Percentiles rank a stretch among this genome's conserved stretches.
phyloP scores from a whole-genome alignment of 2,329 filamentous ascomycete genomes.

The Colletotrichum siamense region DNA sequence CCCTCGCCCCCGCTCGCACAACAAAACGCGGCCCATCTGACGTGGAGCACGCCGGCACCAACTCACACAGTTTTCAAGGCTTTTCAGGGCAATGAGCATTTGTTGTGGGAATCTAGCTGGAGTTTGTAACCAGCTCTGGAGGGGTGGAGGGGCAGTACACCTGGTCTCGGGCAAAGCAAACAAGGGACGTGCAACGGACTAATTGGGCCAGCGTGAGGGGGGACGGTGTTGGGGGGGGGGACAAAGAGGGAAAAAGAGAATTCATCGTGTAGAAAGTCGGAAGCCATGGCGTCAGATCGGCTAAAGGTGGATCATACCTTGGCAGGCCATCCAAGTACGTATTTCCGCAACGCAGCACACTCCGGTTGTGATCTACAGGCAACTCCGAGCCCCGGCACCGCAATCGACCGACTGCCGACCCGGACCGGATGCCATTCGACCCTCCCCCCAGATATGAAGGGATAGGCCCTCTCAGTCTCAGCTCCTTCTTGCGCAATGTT shows the following conservation, averaged over 20 bases:
- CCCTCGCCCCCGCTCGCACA: neutral
- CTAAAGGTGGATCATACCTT: conserved; percentile 17
- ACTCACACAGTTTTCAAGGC: neutral
- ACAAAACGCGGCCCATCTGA: neutral
- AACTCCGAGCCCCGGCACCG: neutral
- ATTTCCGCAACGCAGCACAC: neutral
- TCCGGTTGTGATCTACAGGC: neutral
- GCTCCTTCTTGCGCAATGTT: neutral
- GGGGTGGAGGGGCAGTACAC: neutral
- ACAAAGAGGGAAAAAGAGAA: neutral
- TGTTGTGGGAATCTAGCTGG: neutral
- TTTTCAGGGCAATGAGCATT: neutral
- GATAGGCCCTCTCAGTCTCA: neutral
- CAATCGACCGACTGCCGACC: neutral
- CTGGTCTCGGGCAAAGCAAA: neutral
- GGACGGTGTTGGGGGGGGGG: neutral
- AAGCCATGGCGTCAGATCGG: conserved; percentile 19
- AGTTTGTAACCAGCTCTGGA: neutral
- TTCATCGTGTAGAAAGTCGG: neutral
- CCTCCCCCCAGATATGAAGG: neutral
- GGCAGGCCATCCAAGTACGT: neutral
- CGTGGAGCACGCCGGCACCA: neutral
- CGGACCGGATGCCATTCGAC: neutral
- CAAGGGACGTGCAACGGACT: neutral
- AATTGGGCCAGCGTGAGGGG: neutral